A percentile compares a stretch with the other conserved stretches of the same genome.
Evolutionary conservation across 192 early-diverging fungal genomes (phyloP).

Genomic region (Linnemannia hyalina): DNA sequence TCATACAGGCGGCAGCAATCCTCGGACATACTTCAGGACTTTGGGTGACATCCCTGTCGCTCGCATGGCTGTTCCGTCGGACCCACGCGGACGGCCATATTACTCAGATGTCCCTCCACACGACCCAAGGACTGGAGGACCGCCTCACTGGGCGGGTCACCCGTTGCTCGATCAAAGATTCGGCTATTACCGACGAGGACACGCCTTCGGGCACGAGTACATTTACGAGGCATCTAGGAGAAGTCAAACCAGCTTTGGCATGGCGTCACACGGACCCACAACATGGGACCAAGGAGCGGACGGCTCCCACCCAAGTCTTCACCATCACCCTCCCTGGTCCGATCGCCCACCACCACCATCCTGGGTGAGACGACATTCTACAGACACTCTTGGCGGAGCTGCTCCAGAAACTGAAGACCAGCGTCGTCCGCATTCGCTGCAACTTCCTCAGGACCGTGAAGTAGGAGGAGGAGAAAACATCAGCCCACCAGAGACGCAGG

Average conservation of each 20-base stretch:
- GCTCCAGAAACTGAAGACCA: neutral
- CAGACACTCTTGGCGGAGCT: neutral
- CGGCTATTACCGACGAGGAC: neutral
- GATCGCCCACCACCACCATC: neutral
- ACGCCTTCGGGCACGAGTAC: neutral
- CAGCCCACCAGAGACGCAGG: neutral
- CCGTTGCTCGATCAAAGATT: neutral
- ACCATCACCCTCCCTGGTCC: neutral
- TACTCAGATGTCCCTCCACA: neutral
- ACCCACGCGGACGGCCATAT: neutral
- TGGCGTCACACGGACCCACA: neutral
- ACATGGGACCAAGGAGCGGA: neutral
- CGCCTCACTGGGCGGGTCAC: neutral
- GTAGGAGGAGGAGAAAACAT: neutral
- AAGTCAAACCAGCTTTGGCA: neutral
- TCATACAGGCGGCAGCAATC: neutral
- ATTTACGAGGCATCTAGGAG: neutral
- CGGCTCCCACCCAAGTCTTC: neutral
- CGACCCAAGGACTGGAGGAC: neutral
- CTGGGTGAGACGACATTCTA: neutral
- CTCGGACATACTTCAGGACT: neutral
- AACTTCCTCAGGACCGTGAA: neutral
- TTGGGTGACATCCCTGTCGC: neutral
- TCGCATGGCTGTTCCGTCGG: neutral
- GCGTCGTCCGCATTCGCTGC: neutral